Conservation (phyloP, 345 rosid species). For the Salix udensis region DNA sequence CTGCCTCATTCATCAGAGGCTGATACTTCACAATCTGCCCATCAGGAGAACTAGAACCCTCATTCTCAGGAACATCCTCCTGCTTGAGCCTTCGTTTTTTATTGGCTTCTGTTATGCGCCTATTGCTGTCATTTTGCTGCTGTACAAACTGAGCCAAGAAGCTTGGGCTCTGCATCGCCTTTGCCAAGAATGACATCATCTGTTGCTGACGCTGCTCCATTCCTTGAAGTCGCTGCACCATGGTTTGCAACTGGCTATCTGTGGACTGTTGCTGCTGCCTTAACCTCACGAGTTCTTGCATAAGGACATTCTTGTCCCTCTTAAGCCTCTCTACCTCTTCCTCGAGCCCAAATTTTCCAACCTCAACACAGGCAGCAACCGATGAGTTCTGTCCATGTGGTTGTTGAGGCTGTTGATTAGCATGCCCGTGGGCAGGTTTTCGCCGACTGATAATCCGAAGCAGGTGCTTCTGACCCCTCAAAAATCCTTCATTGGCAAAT, state of each 20-base stretch:
- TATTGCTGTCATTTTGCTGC: conserved; percentile 80
- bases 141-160: conserved; percentile 94
- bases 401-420: conserved; percentile 59
- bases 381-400: conserved; percentile 66
- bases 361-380: conserved; percentile 90
- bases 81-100: conserved; percentile 84
- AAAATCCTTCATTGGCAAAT: conserved; percentile 89
- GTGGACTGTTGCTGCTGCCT: conserved; percentile 96
- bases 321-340: conserved; percentile 97
- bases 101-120: conserved; percentile 69
- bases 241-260: conserved; percentile 75
- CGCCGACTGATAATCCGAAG: conserved; percentile 72
- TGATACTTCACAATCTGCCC: conserved; percentile 92
- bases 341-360: conserved; percentile 95
- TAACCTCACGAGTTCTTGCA: conserved; percentile 93
- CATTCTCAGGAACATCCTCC: conserved; percentile 55
- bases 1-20: conserved; percentile 72
- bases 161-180: conserved; percentile 91
- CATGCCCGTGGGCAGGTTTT: conserved; percentile 76
- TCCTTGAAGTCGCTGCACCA: conserved; percentile 91
- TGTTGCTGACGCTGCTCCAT: conserved; percentile 99
- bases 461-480: conserved; percentile 89
- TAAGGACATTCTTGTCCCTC: conserved; percentile 96
- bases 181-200: conserved; percentile 92
- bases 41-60: conserved; percentile 47